Conservation (phyloP, 768 basidiomycete genomes). For the Suillus placidus region DNA sequence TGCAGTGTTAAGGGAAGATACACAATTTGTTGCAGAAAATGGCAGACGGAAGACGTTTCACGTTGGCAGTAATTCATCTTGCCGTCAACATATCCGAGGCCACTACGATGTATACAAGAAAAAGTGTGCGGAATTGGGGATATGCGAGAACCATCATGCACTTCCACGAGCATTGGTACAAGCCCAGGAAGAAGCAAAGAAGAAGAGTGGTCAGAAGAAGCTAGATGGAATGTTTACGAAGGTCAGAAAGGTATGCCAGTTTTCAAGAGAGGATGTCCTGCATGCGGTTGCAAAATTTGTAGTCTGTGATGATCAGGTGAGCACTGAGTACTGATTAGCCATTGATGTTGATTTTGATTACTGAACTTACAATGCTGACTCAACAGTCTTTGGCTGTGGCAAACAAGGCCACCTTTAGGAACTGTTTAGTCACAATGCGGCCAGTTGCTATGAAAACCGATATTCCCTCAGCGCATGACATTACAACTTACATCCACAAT, state of each 20-base stretch:
- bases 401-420: conserved; percentile 17
- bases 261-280: conserved; percentile 17
- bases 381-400: conserved; percentile 19
- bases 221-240: neutral
- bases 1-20: neutral
- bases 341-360: neutral
- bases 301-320: conserved; percentile 23
- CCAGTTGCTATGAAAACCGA: conserved; percentile 18
- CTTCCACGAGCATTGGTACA: neutral
- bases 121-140: neutral
- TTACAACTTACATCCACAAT: conserved; percentile 22
- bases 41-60: conserved; percentile 7
- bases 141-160: neutral
- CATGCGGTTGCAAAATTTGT: conserved; percentile 17
- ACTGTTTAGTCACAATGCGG: conserved; percentile 20
- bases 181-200: neutral
- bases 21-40: neutral
- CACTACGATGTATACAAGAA: conserved; percentile 4
- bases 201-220: neutral
- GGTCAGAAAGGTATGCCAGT: conserved; percentile 4
- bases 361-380: neutral
- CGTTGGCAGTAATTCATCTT: conserved; percentile 8
- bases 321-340: conserved; percentile 1
- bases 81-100: neutral
- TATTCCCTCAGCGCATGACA: conserved; percentile 19